These are phyloP conservation scores for Trypanosoma congolense DNA, from an alignment of 208 protist species.

Conservation along the genomic window DNA sequence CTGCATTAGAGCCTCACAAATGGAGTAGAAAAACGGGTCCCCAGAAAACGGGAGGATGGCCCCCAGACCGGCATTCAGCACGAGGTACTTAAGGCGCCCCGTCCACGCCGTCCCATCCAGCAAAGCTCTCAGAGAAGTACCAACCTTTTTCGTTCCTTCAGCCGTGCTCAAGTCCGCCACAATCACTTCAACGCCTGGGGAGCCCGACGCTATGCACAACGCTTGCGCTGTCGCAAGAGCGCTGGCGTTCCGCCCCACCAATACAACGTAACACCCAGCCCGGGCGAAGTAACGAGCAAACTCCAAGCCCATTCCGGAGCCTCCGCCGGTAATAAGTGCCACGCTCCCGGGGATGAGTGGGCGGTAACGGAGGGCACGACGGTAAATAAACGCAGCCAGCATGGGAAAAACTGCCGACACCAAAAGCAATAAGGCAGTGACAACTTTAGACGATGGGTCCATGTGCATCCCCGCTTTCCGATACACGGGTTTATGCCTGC, in stretches of 20 bases:
- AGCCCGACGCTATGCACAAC: constrained; percentile 37
- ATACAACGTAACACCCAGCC: constrained; percentile 51
- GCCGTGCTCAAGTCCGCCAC: constrained; percentile 54
- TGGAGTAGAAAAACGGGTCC: constrained; percentile 39
- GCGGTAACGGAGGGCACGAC: constrained; percentile 18
- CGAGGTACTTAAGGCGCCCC: constrained; percentile 49
- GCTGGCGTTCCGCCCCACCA: constrained; percentile 62
- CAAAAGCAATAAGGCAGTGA: no score
- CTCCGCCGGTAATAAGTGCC: constrained; percentile 76
- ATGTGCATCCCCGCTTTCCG: no score
- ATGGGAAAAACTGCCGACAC: not conserved
- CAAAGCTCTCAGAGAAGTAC: constrained; percentile 4
- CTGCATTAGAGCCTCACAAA: constrained; percentile 69
- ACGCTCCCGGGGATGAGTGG: constrained; percentile 38
- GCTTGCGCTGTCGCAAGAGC: constrained; percentile 32
- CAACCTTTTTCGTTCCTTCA: constrained; percentile 35
- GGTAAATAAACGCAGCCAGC: constrained; percentile 13
- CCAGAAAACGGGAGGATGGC: constrained; percentile 66
- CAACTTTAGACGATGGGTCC: no score
- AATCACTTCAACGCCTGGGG: constrained; percentile 45
- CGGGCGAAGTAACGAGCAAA: constrained; percentile 50
- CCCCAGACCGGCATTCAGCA: constrained; percentile 79
- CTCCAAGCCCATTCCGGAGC: constrained; percentile 65
- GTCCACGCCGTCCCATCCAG: not conserved
- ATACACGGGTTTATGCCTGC: no score